Evolutionary conservation across 352 stramenopile genomes (phyloP).

Genomic region (Thalassiosira allenii): DNA sequence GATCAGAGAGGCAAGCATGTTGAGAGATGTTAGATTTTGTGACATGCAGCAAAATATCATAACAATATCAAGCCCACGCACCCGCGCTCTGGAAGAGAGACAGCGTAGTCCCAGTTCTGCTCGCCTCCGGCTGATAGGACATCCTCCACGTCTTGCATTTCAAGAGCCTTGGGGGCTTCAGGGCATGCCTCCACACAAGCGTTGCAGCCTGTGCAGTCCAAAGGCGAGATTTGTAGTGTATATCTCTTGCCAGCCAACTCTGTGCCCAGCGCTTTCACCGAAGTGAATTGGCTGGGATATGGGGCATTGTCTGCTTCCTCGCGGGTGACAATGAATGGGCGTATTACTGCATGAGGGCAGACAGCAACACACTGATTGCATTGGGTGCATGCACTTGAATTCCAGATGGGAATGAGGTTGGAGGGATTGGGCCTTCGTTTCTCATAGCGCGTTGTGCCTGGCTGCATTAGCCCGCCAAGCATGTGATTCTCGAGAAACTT

Average conservation of each 20-base stretch:
- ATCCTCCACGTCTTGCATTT: constrained; percentile 75
- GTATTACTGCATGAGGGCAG: constrained; percentile 79
- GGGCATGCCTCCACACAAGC: constrained; percentile 81
- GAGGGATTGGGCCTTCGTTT: constrained; percentile 75
- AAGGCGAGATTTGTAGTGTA: constrained; percentile 74
- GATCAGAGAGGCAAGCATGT: too few species aligned
- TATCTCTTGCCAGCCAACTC: constrained; percentile 80
- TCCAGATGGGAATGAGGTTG: constrained; percentile 67
- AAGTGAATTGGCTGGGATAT: constrained; percentile 66
- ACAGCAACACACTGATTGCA: constrained; percentile 84
- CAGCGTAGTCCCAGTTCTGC: constrained; percentile 79
- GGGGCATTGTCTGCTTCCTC: constrained; percentile 71
- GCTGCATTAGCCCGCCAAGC: constrained; percentile 73
- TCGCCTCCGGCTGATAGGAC: constrained; percentile 50
- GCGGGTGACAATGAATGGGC: constrained; percentile 80
- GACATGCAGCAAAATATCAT: too few species aligned
- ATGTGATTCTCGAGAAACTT: constrained; percentile 80
- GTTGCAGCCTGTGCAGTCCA: constrained; percentile 83
- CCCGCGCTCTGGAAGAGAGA: constrained; percentile 73
- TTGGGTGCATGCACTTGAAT: constrained; percentile 74
- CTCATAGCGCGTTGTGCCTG: constrained; percentile 75
- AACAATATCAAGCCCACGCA: too few species aligned
- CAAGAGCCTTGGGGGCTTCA: constrained; percentile 75
- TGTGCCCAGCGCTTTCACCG: constrained; percentile 64
- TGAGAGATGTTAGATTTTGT: too few species aligned